Conservation (phyloP, 257 asterid genomes). For the Knoxia roxburghii region DNA sequence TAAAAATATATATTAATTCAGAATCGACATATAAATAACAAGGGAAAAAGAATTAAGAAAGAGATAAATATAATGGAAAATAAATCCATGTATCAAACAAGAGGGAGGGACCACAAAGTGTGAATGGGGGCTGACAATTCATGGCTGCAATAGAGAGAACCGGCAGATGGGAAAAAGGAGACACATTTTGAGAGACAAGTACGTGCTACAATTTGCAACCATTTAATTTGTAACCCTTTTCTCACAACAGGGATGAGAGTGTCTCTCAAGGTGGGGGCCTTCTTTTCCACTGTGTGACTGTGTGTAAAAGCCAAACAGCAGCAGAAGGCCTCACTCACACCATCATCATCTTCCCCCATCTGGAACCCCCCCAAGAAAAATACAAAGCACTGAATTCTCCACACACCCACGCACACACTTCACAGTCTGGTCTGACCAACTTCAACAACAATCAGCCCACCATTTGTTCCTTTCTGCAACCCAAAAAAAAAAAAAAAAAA, state of each 20-base stretch:
- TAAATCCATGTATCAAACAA: slow-evolving; percentile 8
- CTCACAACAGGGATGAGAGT: slow-evolving; percentile 43
- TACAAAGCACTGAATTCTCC: slow-evolving; percentile 31
- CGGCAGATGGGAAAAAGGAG: slow-evolving; percentile 66
- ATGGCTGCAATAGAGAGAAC: slow-evolving; percentile 45
- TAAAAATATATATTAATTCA: too few relatives aligned
- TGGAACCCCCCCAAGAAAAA: slow-evolving; percentile 18
- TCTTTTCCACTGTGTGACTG: slow-evolving; percentile 16
- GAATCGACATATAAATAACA: not conserved
- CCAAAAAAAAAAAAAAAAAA: not conserved
- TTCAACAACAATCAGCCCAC: slow-evolving; percentile 24
- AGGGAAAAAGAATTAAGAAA: too few relatives aligned
- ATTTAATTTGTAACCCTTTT: slow-evolving; percentile 57
- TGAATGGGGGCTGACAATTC: slow-evolving; percentile 42
- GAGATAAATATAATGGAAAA: too few relatives aligned
- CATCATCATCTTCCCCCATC: slow-evolving; percentile 31
- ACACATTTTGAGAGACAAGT: slow-evolving; percentile 38
- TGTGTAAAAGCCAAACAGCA: slow-evolving; percentile 10
- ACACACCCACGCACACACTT: slow-evolving; percentile 6
- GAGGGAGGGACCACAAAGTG: slow-evolving; percentile 47
- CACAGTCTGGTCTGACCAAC: slow-evolving; percentile 28
- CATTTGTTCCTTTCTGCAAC: slow-evolving; percentile 20
- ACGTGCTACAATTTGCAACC: slow-evolving; percentile 66
- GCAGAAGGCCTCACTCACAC: slow-evolving; percentile 8
- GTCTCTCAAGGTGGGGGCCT: slow-evolving; percentile 61